Evolutionary conservation across 2,329 filamentous ascomycete species (phyloP), one percentile per base, ranked within the genome.

Genomic region (Colletotrichum musae): DNA sequence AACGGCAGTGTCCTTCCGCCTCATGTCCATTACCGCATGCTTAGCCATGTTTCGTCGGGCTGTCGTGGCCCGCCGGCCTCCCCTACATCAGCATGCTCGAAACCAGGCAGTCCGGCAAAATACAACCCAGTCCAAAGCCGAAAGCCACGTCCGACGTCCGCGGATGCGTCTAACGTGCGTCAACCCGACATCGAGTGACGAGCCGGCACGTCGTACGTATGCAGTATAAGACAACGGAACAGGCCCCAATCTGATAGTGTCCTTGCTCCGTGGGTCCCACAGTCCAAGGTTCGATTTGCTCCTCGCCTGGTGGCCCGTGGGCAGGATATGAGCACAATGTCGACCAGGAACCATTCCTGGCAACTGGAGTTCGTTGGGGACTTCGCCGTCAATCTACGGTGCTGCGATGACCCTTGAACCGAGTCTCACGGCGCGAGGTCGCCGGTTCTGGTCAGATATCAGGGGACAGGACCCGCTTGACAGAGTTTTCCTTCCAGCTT

Each of bases 381-480:
- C 43, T 32, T 39, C n/a, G 36, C 26, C 15, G n/a, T 39, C 24
- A 61, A 61, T 43, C 18, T 51, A 36, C 36, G 45, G 43, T 67
- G 18, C 67, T 41, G 56, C 43, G 67, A 41, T 52, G 43, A 52
- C 45, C 62, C 67, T 66, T 60, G 62, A 60, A 50, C 24, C 26
- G 18, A 45, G 56, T 41, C 51, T 67, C 63, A 52, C 56, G 50
- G 56, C 45, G 54, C 26, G 24, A 57, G 43, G 51, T 57, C 43
- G 24, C 39, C 56, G 51, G 56, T 53, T 57, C 56, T 66, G 32
- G 36, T 54, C 41, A 41, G 24, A 52, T 58, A 70, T 59, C 68
- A 62, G 59, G 68, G 53, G 58, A 58, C 63, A 60, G 52, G 68
- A 54, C 58, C 68, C 68, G 58, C 68, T 70, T 52, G 48, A 70